phyloP scores from a whole-genome alignment of 2,329 filamentous ascomycete genomes.

The Pyrenophora seminiperda region DNA sequence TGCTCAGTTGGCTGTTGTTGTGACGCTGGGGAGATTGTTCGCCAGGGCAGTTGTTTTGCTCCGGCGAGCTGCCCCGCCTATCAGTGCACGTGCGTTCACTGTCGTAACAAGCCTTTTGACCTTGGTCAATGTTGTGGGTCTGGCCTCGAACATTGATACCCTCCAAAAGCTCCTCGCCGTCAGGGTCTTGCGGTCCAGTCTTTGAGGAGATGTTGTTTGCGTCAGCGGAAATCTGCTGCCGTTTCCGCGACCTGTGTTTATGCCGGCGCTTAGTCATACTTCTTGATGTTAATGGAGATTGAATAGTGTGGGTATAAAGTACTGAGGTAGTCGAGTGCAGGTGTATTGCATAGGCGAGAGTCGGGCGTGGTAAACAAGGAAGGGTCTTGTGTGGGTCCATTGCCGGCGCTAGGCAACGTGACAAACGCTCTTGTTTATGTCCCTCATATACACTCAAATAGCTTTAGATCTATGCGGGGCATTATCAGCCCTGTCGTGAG shows the following conservation, averaged over 20 bases:
- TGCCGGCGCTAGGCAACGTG: constrained; percentile 1
- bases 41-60: not conserved
- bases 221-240: not conserved
- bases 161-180: no score
- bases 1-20: not conserved
- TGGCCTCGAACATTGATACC: not conserved
- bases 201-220: not conserved
- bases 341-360: not conserved
- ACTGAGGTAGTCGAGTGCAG: not conserved
- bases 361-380: constrained; percentile 1
- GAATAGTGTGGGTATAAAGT: not conserved
- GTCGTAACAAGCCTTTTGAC: not conserved
- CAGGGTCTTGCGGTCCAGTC: not conserved
- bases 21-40: not conserved
- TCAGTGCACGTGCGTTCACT: not conserved
- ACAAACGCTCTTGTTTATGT: not conserved
- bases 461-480: no score
- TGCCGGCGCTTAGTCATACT: not conserved
- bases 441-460: not conserved
- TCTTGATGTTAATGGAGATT: not conserved
- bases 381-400: constrained; percentile 10
- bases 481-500: no score
- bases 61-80: constrained; percentile 1
- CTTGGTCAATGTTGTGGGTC: not conserved
- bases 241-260: not conserved